Percentiles rank a stretch among this genome's conserved stretches.
These are phyloP conservation scores for Pseudozyma thailandica DNA, from an alignment of 1,284 basidiomycete species.

Conservation along the genomic window DNA sequence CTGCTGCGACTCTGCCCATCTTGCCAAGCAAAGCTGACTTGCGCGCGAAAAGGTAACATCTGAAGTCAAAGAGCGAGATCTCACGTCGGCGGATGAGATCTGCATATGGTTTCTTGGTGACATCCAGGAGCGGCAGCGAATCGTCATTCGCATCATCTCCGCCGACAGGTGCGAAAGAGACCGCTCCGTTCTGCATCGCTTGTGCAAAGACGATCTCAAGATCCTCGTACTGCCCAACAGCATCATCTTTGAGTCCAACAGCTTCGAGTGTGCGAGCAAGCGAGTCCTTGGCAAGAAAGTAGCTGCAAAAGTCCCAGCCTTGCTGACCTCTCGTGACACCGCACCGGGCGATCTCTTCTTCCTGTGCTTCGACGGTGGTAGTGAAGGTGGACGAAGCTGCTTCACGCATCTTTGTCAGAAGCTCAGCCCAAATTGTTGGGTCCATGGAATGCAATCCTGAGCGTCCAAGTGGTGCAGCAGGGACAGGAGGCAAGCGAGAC, in stretches of 20 bases:
- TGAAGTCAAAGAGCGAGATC: slow-evolving; percentile 93
- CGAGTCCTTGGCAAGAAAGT: slow-evolving; percentile 85
- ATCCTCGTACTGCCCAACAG: slow-evolving; percentile 87
- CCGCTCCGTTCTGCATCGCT: slow-evolving; percentile 51
- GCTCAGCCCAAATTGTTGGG: slow-evolving; percentile 86
- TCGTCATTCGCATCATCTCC: slow-evolving; percentile 75
- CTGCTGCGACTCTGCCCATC: slow-evolving; percentile 76
- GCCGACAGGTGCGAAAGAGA: slow-evolving; percentile 50
- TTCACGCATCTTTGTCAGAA: slow-evolving; percentile 89
- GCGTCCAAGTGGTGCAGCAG: slow-evolving; percentile 74
- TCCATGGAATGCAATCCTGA: slow-evolving; percentile 76
- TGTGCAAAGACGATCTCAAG: slow-evolving; percentile 80
- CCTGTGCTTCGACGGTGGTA: slow-evolving; percentile 72
- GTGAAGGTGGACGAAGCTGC: slow-evolving; percentile 85
- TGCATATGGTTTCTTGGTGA: slow-evolving; percentile 83
- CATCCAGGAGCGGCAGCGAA: slow-evolving; percentile 81
- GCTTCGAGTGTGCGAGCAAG: slow-evolving; percentile 91
- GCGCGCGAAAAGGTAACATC: slow-evolving; percentile 87
- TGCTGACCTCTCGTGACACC: slow-evolving; percentile 27
- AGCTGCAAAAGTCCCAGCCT: slow-evolving; percentile 70
- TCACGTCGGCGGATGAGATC: slow-evolving; percentile 88
- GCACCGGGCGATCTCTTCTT: slow-evolving; percentile 46
- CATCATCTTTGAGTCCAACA: slow-evolving; percentile 88
- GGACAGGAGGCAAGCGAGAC: slow-evolving; percentile 42
- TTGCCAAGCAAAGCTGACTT: slow-evolving; percentile 83